A percentile compares a stretch with the other conserved stretches of the same genome.
Evolutionary conservation across 2,329 filamentous ascomycete species (phyloP).

Genomic region (Triangularia setosa): DNA sequence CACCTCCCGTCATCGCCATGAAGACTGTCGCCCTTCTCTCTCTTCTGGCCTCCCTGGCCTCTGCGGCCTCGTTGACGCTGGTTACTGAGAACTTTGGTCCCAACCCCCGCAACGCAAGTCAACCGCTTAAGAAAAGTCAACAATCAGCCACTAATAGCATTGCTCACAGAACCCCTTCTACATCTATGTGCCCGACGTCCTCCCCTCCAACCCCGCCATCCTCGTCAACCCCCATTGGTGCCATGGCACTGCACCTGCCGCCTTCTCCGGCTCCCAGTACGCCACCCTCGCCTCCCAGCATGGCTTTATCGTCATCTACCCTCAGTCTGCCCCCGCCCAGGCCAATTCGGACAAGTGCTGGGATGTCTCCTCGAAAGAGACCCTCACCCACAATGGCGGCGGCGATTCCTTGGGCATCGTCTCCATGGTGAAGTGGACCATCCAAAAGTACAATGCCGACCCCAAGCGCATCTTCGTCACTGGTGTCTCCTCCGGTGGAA

Average conservation of each 20-base stretch:
- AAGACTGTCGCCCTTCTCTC: background rate
- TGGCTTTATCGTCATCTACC: conserved; percentile 49
- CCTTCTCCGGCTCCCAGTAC: conserved; percentile 49
- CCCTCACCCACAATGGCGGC: conserved; percentile 47
- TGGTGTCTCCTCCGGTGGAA: conserved; percentile 49
- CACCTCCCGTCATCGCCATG: conserved; percentile 1
- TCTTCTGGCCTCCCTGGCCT: conserved; percentile 3
- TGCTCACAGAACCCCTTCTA: conserved; percentile 38
- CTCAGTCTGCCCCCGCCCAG: conserved; percentile 33
- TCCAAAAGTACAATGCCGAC: conserved; percentile 44
- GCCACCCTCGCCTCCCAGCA: conserved; percentile 48
- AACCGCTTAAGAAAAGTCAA: background rate
- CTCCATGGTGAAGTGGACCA: conserved; percentile 50
- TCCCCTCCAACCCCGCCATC: conserved; percentile 44
- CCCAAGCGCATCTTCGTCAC: conserved; percentile 47
- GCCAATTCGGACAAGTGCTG: conserved; percentile 46
- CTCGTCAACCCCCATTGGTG: conserved; percentile 57
- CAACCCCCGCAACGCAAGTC: conserved; percentile 46
- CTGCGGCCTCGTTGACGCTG: conserved; percentile 15
- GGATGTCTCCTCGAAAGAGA: conserved; percentile 52
- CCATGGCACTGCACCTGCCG: conserved; percentile 48
- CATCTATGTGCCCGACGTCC: conserved; percentile 44
- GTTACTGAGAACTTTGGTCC: conserved; percentile 34
- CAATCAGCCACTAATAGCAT: background rate
- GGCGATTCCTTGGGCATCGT: conserved; percentile 50